Evolutionary conservation across 2,329 filamentous ascomycete genomes (phyloP), one percentile per base, ranked within the genome.

Genomic region (Orbilia javanica): DNA sequence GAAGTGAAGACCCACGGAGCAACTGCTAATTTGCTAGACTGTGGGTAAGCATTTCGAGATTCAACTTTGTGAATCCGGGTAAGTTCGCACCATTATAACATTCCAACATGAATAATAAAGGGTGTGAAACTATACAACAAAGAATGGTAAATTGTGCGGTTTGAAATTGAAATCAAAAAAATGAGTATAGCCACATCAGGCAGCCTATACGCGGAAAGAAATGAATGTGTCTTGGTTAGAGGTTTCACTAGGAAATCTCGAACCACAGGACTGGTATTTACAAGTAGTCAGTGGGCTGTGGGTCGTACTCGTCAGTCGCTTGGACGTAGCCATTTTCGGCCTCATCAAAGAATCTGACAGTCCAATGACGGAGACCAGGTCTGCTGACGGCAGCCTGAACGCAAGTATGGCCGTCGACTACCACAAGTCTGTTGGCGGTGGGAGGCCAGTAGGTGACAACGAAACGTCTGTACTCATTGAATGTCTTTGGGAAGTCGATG

Each of bases 301-400:
- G 69, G 4, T 63, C 48, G 27, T 73, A 73, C 44, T 73, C 69
- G 10, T 66, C 57, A 10, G 29, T 48, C 0, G 13, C 3, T 27
- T 65, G 57, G 10, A 66, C 60, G n/a, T 66, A 73, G 7, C 69
- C 69, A 15, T 13, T n/a, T 18, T 48, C 0, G 15, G 69, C 48
- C 7, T 65, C 50, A 27, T 73, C 69, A 27, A 73, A 73, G 15
- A 73, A 73, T 22, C 46, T 44, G 2, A 73, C 60, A 13, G 69
- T 73, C 69, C 69, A 73, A 44, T 73, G 69, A 15, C 69, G 69
- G 20, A 73, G 69, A 36, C 69, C 69, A 11, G 69, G 69, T 50
- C 69, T 65, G 36, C 69, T 73, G 8, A 73, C 60, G 4, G 69
- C 69, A 27, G 69, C 50, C n/a, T 73, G 69, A 25, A 73, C 42